These are phyloP conservation scores for Cytospora piceae DNA, from an alignment of 2,329 filamentous ascomycete species.

Conservation along the genomic window DNA sequence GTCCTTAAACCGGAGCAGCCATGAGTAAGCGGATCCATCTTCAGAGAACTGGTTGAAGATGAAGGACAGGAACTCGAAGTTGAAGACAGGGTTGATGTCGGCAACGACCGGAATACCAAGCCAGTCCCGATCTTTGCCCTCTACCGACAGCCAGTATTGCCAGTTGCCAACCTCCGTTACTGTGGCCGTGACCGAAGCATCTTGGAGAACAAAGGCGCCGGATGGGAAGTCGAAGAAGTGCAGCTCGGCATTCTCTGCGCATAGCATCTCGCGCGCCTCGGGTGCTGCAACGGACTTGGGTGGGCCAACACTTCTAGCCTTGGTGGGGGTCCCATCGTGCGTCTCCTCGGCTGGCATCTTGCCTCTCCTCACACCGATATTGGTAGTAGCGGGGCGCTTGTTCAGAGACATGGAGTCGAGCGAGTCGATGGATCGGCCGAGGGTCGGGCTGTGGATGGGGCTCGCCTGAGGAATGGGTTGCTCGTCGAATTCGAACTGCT, in stretches of 20 bases:
- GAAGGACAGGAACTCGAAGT: conserved; percentile 98
- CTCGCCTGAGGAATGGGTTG: conserved; percentile 68
- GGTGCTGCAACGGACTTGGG: conserved; percentile 69
- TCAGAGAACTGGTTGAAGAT: conserved; percentile 97
- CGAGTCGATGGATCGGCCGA: conserved; percentile 59
- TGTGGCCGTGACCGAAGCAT: conserved; percentile 72
- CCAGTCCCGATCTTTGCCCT: conserved; percentile 77
- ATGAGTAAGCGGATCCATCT: conserved; percentile 90
- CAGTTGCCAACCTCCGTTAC: conserved; percentile 88
- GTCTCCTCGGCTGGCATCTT: conserved; percentile 31
- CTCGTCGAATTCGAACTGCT: conserved; percentile 79
- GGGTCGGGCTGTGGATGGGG: conserved; percentile 61
- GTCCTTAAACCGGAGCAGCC: conserved; percentile 91
- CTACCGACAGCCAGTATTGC: conserved; percentile 94
- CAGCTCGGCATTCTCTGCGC: conserved; percentile 78
- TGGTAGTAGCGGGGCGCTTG: conserved; percentile 46
- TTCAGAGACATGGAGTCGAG: conserved; percentile 60
- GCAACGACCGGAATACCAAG: conserved; percentile 82
- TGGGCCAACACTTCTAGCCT: conserved; percentile 41
- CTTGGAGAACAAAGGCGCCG: conserved; percentile 82
- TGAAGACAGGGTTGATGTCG: conserved; percentile 97
- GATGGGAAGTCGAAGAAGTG: conserved; percentile 92
- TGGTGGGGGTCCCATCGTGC: conserved; percentile 38
- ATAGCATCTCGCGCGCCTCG: conserved; percentile 71
- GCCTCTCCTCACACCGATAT: conserved; percentile 51